Conservation (phyloP, 768 basidiomycete species). For the Mycena albidolilacea region DNA sequence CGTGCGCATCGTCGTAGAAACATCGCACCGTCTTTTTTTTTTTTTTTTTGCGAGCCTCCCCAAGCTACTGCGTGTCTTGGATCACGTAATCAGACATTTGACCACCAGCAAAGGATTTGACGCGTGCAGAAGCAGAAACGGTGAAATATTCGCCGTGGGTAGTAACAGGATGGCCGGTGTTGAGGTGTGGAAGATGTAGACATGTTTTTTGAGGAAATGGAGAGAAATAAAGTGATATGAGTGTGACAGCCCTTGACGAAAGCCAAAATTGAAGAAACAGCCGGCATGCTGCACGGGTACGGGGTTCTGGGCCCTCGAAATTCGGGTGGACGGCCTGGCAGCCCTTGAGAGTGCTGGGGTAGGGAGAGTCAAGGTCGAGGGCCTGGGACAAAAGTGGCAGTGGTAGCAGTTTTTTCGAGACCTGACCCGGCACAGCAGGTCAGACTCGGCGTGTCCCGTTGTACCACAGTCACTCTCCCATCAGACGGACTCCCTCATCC, state of each 20-base stretch:
- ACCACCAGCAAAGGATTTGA: not conserved
- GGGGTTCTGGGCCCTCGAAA: not conserved
- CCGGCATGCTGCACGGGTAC: slow-evolving; percentile 21
- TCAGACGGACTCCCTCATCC: not conserved
- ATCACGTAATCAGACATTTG: slow-evolving; percentile 6
- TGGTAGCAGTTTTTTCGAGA: not conserved
- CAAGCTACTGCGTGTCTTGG: not conserved
- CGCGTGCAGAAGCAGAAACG: slow-evolving; percentile 8
- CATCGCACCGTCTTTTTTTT: not conserved
- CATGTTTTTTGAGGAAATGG: not conserved
- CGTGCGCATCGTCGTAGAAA: not conserved
- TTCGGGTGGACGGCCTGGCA: not conserved
- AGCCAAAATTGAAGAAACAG: slow-evolving; percentile 23
- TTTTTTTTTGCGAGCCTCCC: not conserved
- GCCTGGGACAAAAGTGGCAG: not conserved
- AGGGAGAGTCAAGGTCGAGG: slow-evolving; percentile 7
- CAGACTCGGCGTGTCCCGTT: no score
- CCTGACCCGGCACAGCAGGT: not conserved
- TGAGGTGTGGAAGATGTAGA: not conserved
- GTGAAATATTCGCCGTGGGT: not conserved
- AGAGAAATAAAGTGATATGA: slow-evolving; percentile 23
- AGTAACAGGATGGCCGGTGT: not conserved
- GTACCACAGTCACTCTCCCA: not conserved
- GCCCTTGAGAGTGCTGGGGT: not conserved
- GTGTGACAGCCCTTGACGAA: slow-evolving; percentile 32